Evolutionary conservation across 148 eudicot species (phyloP).

Genomic region (Fallopia convolvulus): DNA sequence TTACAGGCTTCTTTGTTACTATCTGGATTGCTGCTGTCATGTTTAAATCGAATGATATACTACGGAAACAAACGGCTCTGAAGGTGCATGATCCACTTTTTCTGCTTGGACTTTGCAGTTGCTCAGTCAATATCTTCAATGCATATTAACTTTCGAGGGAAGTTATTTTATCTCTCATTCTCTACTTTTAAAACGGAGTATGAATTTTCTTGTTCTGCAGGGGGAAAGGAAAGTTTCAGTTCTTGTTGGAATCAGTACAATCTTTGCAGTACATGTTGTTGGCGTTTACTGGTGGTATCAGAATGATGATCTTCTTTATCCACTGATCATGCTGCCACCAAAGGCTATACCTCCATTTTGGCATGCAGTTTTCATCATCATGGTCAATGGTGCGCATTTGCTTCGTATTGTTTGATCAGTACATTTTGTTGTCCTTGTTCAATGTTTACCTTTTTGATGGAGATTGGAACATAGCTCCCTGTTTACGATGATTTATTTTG

Average conservation of each 20-base stretch:
- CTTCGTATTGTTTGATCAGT: not conserved
- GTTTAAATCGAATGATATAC: conserved; percentile 93
- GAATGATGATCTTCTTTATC: conserved; percentile 69
- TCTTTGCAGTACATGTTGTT: conserved; percentile 66
- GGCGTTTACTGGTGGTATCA: conserved; percentile 93
- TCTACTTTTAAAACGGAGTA: not conserved
- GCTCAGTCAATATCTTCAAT: not conserved
- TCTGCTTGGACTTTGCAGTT: not conserved
- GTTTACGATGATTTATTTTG: not conserved
- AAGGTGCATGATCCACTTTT: conserved; percentile 41
- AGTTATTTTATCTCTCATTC: not conserved
- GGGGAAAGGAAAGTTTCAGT: conserved; percentile 76
- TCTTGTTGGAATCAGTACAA: conserved; percentile 49
- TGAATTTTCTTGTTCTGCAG: conserved; percentile 29
- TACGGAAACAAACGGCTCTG: conserved; percentile 86
- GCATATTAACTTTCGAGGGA: not conserved
- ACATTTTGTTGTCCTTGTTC: not conserved
- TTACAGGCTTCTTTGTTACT: conserved; percentile 82
- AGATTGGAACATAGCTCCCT: not conserved
- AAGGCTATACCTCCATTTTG: conserved; percentile 94
- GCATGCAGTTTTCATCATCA: conserved; percentile 76
- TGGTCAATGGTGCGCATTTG: conserved; percentile 34
- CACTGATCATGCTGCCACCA: conserved; percentile 84
- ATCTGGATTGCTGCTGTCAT: conserved; percentile 72
- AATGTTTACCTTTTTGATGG: not conserved